Conservation (phyloP, 441 rosid genomes). For the Metrosideros polymorpha region DNA sequence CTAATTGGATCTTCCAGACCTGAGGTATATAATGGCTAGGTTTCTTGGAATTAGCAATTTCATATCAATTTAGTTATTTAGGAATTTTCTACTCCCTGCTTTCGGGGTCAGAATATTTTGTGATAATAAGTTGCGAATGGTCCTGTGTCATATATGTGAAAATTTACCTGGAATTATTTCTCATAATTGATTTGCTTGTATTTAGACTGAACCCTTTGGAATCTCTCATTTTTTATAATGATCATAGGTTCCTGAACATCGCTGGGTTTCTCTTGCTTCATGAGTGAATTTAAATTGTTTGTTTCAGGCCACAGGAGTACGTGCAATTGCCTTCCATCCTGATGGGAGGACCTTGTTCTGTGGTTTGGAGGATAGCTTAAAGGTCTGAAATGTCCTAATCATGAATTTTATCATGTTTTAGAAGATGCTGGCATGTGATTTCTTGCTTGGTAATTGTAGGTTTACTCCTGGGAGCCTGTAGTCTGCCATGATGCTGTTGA, state of each 20-base stretch:
- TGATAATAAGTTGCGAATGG: not conserved
- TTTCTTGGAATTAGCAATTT: not conserved
- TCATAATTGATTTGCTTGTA: not conserved
- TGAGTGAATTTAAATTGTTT: not conserved
- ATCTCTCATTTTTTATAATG: not conserved
- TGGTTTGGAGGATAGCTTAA: slow-evolving; percentile 80
- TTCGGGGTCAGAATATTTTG: not conserved
- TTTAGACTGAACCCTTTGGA: not conserved
- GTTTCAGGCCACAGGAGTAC: slow-evolving; percentile 70
- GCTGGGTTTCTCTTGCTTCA: not conserved
- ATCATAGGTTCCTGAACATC: not conserved
- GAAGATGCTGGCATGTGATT: slow-evolving; percentile 3
- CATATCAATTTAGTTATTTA: not conserved
- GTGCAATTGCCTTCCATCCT: slow-evolving; percentile 64
- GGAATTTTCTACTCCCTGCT: not conserved
- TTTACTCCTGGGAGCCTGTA: slow-evolving; percentile 98
- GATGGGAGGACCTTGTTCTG: slow-evolving; percentile 87
- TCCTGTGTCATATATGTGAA: not conserved
- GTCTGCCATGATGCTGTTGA: slow-evolving; percentile 68
- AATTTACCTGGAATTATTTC: not conserved
- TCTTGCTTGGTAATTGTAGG: slow-evolving; percentile 28
- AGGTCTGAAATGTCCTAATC: slow-evolving; percentile 45
- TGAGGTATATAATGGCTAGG: slow-evolving; percentile 45
- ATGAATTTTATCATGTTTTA: slow-evolving; percentile 1
- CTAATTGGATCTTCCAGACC: slow-evolving; percentile 88